Conservation (phyloP, 108 stramenopile species). For the Cyclostephanos tholiformis region DNA sequence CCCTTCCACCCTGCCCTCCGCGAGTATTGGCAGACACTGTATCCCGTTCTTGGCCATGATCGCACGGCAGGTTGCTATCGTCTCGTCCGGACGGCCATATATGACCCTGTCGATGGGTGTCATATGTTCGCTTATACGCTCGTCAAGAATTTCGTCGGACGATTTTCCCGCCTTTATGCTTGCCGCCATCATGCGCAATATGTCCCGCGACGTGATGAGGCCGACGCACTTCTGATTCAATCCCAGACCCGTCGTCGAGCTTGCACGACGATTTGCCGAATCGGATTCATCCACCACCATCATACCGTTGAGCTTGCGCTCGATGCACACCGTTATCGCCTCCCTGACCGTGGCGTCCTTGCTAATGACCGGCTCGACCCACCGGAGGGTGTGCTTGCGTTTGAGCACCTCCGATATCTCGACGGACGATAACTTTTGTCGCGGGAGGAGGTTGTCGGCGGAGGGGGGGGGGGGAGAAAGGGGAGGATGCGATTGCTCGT, state of each 20-base stretch:
- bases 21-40: constrained; percentile 90
- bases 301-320: constrained; percentile 76
- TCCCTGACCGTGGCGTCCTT: constrained; percentile 63
- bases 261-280: constrained; percentile 10
- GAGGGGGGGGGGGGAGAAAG: neutral
- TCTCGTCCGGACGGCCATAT: constrained; percentile 83
- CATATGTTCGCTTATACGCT: constrained; percentile 60
- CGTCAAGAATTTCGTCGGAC: constrained; percentile 53
- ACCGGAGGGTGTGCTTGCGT: constrained; percentile 77
- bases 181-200: constrained; percentile 72
- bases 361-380: constrained; percentile 78
- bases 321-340: constrained; percentile 69
- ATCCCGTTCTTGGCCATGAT: constrained; percentile 90
- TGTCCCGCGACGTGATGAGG: constrained; percentile 76
- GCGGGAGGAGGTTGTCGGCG: neutral
- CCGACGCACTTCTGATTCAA: constrained; percentile 63
- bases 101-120: constrained; percentile 86
- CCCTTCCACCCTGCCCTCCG: constrained; percentile 83
- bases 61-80: constrained; percentile 82
- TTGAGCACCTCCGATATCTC: constrained; percentile 75
- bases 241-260: neutral
- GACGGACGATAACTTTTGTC: constrained; percentile 16
- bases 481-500: neutral
- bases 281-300: constrained; percentile 75
- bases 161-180: constrained; percentile 60